Conservation (phyloP, 2,329 filamentous ascomycete genomes). For the Fusarium torreyae region DNA sequence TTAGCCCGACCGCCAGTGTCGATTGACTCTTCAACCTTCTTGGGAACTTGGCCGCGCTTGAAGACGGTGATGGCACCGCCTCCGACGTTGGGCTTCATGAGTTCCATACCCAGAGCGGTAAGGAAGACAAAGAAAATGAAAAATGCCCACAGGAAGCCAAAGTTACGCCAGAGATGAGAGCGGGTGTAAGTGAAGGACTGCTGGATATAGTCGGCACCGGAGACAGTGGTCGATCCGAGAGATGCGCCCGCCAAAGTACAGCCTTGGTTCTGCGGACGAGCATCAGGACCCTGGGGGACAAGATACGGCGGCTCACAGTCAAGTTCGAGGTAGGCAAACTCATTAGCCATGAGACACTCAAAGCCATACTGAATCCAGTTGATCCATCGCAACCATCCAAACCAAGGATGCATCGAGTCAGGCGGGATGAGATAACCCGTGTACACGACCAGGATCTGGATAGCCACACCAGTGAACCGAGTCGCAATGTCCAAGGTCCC, state of each 20-base stretch:
- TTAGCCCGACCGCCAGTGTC: conserved; percentile 61
- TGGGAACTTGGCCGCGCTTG: conserved; percentile 75
- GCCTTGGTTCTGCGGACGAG: conserved; percentile 60
- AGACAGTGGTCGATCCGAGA: conserved; percentile 61
- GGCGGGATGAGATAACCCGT: conserved; percentile 76
- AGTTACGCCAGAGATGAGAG: conserved; percentile 80
- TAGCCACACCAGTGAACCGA: conserved; percentile 67
- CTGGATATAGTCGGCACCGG: conserved; percentile 70
- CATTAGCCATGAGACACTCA: conserved; percentile 77
- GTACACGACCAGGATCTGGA: conserved; percentile 77
- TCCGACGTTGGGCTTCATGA: conserved; percentile 72
- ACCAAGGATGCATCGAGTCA: conserved; percentile 66
- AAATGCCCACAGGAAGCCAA: conserved; percentile 83
- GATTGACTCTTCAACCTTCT: conserved; percentile 69
- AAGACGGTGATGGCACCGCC: conserved; percentile 73
- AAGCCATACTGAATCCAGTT: conserved; percentile 78
- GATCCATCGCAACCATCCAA: conserved; percentile 81
- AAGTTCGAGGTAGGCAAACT: conserved; percentile 71
- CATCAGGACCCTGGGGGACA: conserved; percentile 63
- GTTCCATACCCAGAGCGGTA: conserved; percentile 79
- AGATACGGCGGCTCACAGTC: conserved; percentile 71
- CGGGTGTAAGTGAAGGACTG: conserved; percentile 68
- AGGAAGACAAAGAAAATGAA: conserved; percentile 80
- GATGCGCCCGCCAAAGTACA: conserved; percentile 68
- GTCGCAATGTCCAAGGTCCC: conserved; percentile 75